A percentile compares a stretch with the other conserved stretches of the same genome.
These are phyloP conservation scores for Myxozyma udenii DNA, from an alignment of 805 yeast species.

Conservation along the genomic window DNA sequence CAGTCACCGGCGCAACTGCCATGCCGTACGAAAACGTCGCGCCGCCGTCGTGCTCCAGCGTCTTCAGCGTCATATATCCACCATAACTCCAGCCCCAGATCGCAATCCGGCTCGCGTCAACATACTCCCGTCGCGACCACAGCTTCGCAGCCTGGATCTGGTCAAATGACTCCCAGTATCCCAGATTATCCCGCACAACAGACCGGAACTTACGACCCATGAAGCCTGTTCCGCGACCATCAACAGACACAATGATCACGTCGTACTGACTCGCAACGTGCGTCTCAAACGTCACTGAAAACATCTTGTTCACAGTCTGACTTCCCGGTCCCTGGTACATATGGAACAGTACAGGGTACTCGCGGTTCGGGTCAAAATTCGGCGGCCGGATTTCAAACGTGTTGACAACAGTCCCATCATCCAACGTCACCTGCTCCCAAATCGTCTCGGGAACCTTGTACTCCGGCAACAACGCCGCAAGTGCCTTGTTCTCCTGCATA, in stretches of 20 bases:
- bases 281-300: slow-evolving; percentile 63
- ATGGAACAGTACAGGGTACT: slow-evolving; percentile 83
- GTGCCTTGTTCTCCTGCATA: slow-evolving; percentile 35
- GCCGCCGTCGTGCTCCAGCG: slow-evolving; percentile 76
- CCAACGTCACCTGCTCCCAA: slow-evolving; percentile 45
- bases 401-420: slow-evolving; percentile 54
- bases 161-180: slow-evolving; percentile 77
- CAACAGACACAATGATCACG: slow-evolving; percentile 89
- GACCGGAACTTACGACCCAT: slow-evolving; percentile 77
- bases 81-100: slow-evolving; percentile 99
- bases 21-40: slow-evolving; percentile 79
- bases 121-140: slow-evolving; percentile 62
- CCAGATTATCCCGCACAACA: slow-evolving; percentile 75
- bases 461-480: slow-evolving; percentile 32
- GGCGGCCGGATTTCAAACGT: slow-evolving; percentile 75
- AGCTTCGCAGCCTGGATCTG: slow-evolving; percentile 79
- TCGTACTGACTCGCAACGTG: slow-evolving; percentile 72
- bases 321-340: slow-evolving; percentile 97
- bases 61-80: slow-evolving; percentile 86
- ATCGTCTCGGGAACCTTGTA: slow-evolving; percentile 58
- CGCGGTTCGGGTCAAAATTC: slow-evolving; percentile 55
- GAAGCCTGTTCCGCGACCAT: slow-evolving; percentile 95
- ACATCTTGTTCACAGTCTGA: slow-evolving; percentile 68
- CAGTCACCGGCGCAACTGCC: slow-evolving; percentile 97
- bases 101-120: slow-evolving; percentile 67